Conservation (phyloP, 305 asterid species). For the Andrographis paniculata region DNA sequence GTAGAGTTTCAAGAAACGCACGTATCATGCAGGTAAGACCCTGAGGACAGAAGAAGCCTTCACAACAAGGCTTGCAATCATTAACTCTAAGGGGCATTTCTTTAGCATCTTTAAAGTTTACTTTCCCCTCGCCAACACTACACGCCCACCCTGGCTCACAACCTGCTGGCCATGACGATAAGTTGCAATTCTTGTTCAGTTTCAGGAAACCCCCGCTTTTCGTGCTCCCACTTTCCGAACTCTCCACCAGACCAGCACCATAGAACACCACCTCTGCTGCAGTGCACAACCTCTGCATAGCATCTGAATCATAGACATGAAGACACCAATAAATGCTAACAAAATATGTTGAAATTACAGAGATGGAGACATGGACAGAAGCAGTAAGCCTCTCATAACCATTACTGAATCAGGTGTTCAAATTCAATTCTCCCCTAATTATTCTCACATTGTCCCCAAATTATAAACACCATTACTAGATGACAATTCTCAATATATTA, state of each 20-base stretch:
- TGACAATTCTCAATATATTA: background rate
- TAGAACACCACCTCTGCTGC: constrained; percentile 63
- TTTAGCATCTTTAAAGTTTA: constrained; percentile 37
- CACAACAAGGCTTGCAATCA: constrained; percentile 58
- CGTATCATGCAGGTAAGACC: constrained; percentile 92
- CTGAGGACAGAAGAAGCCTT: constrained; percentile 78
- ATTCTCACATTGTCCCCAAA: too few species aligned
- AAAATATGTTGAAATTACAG: too few species aligned
- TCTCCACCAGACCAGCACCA: constrained; percentile 30
- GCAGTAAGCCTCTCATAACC: background rate
- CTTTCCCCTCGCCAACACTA: constrained; percentile 29
- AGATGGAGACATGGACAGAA: too few species aligned
- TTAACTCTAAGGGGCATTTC: constrained; percentile 41
- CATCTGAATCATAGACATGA: constrained; percentile 29
- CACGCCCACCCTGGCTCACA: constrained; percentile 91
- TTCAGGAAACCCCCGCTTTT: constrained; percentile 31
- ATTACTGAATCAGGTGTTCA: background rate
- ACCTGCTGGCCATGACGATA: constrained; percentile 61
- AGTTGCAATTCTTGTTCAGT: constrained; percentile 63
- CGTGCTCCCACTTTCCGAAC: constrained; percentile 20
- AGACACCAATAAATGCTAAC: constrained; percentile 1
- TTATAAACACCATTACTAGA: too few species aligned
- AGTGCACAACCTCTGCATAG: constrained; percentile 56
- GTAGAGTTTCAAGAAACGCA: constrained; percentile 25
- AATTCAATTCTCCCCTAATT: too few species aligned